These are phyloP conservation scores for Phytophthora melonis DNA, from an alignment of 352 stramenopile species.

Conservation along the genomic window DNA sequence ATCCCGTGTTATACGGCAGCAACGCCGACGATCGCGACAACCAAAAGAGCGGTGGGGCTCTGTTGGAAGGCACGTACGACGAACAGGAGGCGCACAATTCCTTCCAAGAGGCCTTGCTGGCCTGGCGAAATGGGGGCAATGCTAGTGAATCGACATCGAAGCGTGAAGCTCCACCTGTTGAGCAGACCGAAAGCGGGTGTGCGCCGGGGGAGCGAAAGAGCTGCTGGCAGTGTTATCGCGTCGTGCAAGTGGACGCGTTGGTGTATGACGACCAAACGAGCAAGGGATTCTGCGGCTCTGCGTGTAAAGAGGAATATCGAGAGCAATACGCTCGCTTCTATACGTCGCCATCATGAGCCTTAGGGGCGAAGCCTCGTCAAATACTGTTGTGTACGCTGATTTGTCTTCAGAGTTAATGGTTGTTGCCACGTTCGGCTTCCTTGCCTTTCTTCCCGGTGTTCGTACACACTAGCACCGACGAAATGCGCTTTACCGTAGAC, in stretches of 20 bases:
- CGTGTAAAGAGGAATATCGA: conserved; percentile 52
- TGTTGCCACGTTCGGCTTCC: background rate
- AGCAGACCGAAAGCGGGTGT: conserved; percentile 63
- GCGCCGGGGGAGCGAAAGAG: conserved; percentile 57
- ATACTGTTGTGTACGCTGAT: background rate
- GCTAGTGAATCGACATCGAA: background rate
- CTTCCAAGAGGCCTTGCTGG: conserved; percentile 66
- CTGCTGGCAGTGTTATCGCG: conserved; percentile 87
- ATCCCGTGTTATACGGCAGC: conserved; percentile 50
- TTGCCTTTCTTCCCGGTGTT: conserved; percentile 68
- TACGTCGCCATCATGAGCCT: conserved; percentile 10
- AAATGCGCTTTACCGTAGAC: conserved; percentile 80
- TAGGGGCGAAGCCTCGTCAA: background rate
- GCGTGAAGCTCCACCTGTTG: conserved; percentile 15
- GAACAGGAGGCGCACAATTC: conserved; percentile 75
- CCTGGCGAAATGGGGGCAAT: conserved; percentile 56
- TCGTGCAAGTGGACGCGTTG: conserved; percentile 53
- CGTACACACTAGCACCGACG: conserved; percentile 72
- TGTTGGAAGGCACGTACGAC: conserved; percentile 71
- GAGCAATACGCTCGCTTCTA: conserved; percentile 74
- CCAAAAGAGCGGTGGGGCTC: conserved; percentile 40
- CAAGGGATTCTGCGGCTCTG: conserved; percentile 62
- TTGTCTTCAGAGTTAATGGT: background rate
- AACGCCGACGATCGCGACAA: conserved; percentile 13
- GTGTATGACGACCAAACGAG: conserved; percentile 52